Conservation (phyloP, 371 early-diverging fungal genomes). For the Fennellomyces sp. region DNA sequence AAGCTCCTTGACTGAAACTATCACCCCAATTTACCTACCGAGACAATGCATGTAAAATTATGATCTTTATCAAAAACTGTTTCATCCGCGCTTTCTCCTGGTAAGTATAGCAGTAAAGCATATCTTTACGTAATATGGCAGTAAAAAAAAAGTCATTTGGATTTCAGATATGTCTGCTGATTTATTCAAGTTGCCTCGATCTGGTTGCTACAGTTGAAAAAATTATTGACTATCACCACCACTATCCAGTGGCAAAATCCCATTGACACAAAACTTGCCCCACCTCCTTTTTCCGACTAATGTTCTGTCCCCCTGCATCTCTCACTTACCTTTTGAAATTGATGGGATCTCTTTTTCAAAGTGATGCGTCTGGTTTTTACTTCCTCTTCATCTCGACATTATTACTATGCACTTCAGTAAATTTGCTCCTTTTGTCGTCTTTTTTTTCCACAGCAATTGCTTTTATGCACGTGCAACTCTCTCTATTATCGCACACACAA, state of each 20-base stretch:
- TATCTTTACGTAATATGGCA: no score
- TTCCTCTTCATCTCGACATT: neutral
- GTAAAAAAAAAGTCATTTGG: no score
- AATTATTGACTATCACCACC: neutral
- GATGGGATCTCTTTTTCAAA: neutral
- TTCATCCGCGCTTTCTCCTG: neutral
- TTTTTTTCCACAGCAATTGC: neutral
- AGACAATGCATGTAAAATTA: neutral
- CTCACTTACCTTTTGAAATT: neutral
- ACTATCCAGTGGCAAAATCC: neutral
- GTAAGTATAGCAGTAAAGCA: no score
- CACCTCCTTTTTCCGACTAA: neutral
- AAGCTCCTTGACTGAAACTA: conserved; percentile 4
- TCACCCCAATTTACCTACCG: neutral
- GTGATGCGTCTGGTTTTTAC: neutral
- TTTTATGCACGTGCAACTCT: neutral
- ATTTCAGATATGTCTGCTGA: no score
- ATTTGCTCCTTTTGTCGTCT: neutral
- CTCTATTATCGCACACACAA: neutral
- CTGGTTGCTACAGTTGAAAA: neutral
- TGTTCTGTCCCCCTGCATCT: neutral
- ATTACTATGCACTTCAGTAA: neutral
- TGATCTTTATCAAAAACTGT: neutral
- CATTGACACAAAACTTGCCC: neutral
- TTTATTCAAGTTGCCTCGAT: no score